A percentile compares a stretch with the other conserved stretches of the same genome.
Evolutionary conservation across 2,329 filamentous ascomycete species (phyloP).

Genomic region (Diplodia corticola): DNA sequence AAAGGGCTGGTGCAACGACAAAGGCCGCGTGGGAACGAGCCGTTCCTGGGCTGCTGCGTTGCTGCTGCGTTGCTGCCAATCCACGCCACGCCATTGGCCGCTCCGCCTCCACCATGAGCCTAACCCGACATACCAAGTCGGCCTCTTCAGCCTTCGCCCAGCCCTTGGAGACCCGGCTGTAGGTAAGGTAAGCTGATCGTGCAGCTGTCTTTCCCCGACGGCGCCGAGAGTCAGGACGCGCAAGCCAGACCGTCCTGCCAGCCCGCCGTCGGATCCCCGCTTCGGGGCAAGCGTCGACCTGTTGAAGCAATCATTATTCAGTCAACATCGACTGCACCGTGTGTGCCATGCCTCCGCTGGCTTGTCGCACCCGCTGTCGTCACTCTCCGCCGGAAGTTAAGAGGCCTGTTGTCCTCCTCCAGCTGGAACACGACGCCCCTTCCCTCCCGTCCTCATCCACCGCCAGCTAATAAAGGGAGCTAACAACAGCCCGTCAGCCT

Average conservation of each 20-base stretch:
- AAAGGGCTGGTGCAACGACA: not conserved
- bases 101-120: conserved; percentile 19
- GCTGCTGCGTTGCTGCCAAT: conserved; percentile 7
- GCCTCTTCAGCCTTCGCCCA: conserved; percentile 3
- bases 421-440: not conserved
- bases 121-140: conserved; percentile 14
- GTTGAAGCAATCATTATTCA: conserved; percentile 8
- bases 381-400: not conserved
- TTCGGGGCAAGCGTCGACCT: conserved; percentile 3
- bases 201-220: conserved; percentile 8
- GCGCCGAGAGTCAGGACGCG: conserved; percentile 19
- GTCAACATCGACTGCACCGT: not conserved
- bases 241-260: conserved; percentile 1
- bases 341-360: conserved; percentile 10
- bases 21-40: conserved; percentile 5
- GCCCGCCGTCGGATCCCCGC: conserved; percentile 19
- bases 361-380: not conserved
- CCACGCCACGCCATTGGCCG: not conserved
- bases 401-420: not conserved
- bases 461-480: conserved; percentile 11
- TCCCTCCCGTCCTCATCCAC: not conserved
- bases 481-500: conserved; percentile 13
- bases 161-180: conserved; percentile 19
- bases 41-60: conserved; percentile 3
- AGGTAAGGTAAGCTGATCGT: conserved; percentile 23